Conservation (phyloP, 805 yeast genomes). For the Yarrowia sp. region DNA sequence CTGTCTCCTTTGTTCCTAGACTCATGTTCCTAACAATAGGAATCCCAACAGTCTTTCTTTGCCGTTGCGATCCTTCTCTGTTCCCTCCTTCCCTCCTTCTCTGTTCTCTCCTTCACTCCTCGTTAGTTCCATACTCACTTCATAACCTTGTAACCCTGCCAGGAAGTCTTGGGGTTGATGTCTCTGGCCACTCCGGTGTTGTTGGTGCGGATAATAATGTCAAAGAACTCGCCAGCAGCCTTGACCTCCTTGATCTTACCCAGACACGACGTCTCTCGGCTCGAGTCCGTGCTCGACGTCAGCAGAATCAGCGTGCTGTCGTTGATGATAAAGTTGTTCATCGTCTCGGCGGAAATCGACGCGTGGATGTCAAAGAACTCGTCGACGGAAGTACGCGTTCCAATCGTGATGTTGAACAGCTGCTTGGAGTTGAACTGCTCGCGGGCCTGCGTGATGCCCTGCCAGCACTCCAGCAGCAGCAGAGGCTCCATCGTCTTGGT, state of each 20-base stretch:
- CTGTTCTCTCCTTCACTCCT: too few species aligned
- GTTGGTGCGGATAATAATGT: slow-evolving; percentile 68
- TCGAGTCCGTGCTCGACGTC: slow-evolving; percentile 30
- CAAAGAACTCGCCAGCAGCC: slow-evolving; percentile 62
- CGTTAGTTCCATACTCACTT: slow-evolving; percentile 38
- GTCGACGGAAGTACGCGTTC: slow-evolving; percentile 78
- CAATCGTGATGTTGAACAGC: slow-evolving; percentile 69
- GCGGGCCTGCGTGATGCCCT: slow-evolving; percentile 72
- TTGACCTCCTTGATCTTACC: slow-evolving; percentile 80
- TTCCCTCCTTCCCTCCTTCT: too few species aligned
- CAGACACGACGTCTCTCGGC: slow-evolving; percentile 51
- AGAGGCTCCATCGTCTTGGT: slow-evolving; percentile 72
- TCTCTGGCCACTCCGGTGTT: slow-evolving; percentile 49
- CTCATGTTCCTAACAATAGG: too few species aligned
- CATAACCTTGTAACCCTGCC: slow-evolving; percentile 72
- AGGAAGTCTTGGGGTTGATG: slow-evolving; percentile 61
- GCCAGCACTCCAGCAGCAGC: slow-evolving; percentile 89
- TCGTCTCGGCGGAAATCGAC: slow-evolving; percentile 53
- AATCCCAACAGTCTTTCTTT: too few species aligned
- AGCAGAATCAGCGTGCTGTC: slow-evolving; percentile 78
- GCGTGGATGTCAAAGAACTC: slow-evolving; percentile 85
- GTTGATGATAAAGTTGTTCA: slow-evolving; percentile 53
- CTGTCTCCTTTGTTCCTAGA: too few species aligned
- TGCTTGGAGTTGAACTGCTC: slow-evolving; percentile 50
- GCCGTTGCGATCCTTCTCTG: too few species aligned